A percentile compares a stretch with the other conserved stretches of the same genome.
phyloP scores from a whole-genome alignment of 345 rosid genomes.

The Fremontodendron californicum region DNA sequence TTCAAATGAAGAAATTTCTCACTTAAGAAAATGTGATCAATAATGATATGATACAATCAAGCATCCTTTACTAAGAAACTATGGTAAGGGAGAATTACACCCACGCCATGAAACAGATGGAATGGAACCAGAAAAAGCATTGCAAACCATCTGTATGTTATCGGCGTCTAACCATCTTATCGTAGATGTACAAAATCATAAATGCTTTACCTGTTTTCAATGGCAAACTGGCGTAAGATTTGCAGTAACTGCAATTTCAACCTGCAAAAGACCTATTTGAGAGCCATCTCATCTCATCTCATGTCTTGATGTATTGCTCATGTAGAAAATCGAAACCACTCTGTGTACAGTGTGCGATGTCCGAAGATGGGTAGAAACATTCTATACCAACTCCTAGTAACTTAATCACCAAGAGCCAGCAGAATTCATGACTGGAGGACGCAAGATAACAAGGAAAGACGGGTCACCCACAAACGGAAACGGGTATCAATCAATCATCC shows the following conservation, averaged over 20 bases:
- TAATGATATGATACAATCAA: conserved; percentile 13
- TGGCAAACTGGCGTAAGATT: too few species aligned
- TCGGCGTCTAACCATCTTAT: too few species aligned
- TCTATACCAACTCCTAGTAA: conserved; percentile 4
- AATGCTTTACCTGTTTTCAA: too few species aligned
- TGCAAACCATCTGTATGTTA: conserved; percentile 1
- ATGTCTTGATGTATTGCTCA: conserved; percentile 9
- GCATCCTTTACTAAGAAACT: background rate
- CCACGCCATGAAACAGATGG: conserved; percentile 2
- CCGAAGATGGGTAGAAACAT: conserved; percentile 14
- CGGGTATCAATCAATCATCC: conserved; percentile 8
- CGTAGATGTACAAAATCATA: conserved; percentile 8
- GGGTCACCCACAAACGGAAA: conserved; percentile 25
- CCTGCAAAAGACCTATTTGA: background rate
- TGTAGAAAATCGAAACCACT: conserved; percentile 23
- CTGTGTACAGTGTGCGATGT: conserved; percentile 43
- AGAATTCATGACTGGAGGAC: conserved; percentile 17
- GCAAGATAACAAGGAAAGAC: conserved; percentile 14
- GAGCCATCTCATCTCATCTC: background rate
- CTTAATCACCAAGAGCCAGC: conserved; percentile 20
- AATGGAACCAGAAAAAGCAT: conserved; percentile 2
- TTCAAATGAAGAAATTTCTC: conserved; percentile 14
- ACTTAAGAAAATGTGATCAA: background rate
- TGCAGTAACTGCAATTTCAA: background rate
- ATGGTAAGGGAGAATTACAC: background rate